A percentile compares a stretch with the other conserved stretches of the same genome.
Conservation (phyloP, 2,329 filamentous ascomycete genomes). For the Colletotrichum sp. region DNA sequence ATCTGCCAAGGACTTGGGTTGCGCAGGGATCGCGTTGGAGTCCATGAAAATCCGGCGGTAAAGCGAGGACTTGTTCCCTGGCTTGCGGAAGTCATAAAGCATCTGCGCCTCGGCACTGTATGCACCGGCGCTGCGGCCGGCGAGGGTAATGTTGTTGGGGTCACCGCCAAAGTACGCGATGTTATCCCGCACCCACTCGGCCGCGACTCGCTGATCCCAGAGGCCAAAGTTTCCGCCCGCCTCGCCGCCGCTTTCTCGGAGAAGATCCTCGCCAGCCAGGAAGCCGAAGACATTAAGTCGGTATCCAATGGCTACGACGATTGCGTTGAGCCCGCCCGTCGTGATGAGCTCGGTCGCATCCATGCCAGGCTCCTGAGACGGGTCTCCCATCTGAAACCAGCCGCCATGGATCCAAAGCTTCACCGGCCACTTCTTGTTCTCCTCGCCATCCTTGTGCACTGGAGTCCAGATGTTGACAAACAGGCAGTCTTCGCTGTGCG, state of each 20-base stretch:
- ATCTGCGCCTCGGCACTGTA: constrained; percentile 47
- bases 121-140: constrained; percentile 48
- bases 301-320: constrained; percentile 52
- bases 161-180: constrained; percentile 52
- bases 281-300: constrained; percentile 54
- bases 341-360: constrained; percentile 48
- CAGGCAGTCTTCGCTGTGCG: constrained; percentile 52
- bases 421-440: constrained; percentile 37
- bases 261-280: constrained; percentile 43
- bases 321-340: constrained; percentile 37
- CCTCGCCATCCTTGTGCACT: constrained; percentile 26
- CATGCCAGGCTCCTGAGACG: constrained; percentile 44
- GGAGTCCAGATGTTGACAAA: constrained; percentile 55
- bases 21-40: constrained; percentile 50
- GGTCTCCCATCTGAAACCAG: constrained; percentile 52
- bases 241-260: constrained; percentile 23
- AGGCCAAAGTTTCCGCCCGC: constrained; percentile 42
- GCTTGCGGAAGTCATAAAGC: constrained; percentile 36
- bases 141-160: constrained; percentile 40
- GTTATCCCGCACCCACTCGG: constrained; percentile 55
- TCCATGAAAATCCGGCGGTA: constrained; percentile 45
- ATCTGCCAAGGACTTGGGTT: constrained; percentile 42
- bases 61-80: constrained; percentile 15
- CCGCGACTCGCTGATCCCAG: constrained; percentile 52
- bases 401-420: constrained; percentile 50